Evolutionary conservation across 108 stramenopile species (phyloP).

Genomic region (Pseudonitzschia pungens): DNA sequence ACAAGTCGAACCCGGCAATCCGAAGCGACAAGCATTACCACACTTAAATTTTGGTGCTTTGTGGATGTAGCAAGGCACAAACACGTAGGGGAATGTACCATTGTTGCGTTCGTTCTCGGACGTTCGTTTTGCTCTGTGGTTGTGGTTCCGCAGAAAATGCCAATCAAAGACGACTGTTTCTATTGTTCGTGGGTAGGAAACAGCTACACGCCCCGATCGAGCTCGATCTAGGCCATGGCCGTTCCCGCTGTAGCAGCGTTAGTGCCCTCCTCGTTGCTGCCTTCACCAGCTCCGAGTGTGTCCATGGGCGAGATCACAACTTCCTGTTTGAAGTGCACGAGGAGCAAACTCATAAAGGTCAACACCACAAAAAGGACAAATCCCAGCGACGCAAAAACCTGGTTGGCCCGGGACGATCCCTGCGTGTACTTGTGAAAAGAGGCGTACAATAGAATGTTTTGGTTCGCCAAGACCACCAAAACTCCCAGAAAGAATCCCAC

Average conservation of each 20-base stretch:
- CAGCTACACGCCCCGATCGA: not conserved
- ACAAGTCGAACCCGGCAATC: no score
- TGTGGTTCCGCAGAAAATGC: no score
- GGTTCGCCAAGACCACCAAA: conserved; percentile 68
- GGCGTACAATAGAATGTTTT: conserved; percentile 73
- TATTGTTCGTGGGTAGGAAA: no score
- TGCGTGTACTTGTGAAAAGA: conserved; percentile 60
- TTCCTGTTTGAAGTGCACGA: conserved; percentile 68
- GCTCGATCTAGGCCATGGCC: no score
- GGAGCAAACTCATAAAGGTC: conserved; percentile 58
- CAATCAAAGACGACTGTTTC: no score
- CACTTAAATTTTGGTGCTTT: no score
- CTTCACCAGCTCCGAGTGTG: not conserved
- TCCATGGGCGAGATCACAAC: conserved; percentile 64
- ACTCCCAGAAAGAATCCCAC: conserved; percentile 80
- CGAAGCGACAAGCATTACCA: no score
- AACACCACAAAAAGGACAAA: conserved; percentile 60
- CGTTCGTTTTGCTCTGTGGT: no score
- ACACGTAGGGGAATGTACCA: no score
- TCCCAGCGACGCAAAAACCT: conserved; percentile 63
- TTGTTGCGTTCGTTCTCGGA: no score
- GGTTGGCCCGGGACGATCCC: conserved; percentile 55
- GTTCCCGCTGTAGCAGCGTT: not conserved
- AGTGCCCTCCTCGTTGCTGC: not conserved
- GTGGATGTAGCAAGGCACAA: no score